Percentiles rank a stretch among this genome's conserved stretches.
Evolutionary conservation across 805 yeast genomes (phyloP).

Genomic region (Naumovozyma baii): DNA sequence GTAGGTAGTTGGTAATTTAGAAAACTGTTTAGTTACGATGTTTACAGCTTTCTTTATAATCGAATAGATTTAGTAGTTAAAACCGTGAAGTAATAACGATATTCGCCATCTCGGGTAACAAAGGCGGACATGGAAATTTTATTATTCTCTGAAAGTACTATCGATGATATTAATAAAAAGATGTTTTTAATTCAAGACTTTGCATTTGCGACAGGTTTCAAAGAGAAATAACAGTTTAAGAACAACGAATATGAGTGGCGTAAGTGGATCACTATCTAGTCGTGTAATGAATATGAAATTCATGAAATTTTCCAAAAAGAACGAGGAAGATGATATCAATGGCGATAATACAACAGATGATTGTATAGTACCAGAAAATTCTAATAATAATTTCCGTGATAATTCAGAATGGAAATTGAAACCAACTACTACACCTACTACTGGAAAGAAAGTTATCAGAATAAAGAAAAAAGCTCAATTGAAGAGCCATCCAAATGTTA

Average conservation of each 20-base stretch:
- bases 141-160: not conserved
- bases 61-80: too few species aligned
- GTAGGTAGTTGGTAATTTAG: too few species aligned
- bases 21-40: too few species aligned
- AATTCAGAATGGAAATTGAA: conserved; percentile 14
- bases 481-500: not conserved
- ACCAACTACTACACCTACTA: not conserved
- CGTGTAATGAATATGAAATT: conserved; percentile 81
- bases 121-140: not conserved
- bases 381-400: conserved; percentile 9
- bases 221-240: too few species aligned
- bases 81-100: too few species aligned
- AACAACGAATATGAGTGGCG: conserved; percentile 15
- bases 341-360: not conserved
- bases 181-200: too few species aligned
- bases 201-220: too few species aligned
- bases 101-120: not conserved
- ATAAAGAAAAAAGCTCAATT: conserved; percentile 1
- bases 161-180: too few species aligned
- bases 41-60: too few species aligned
- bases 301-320: conserved; percentile 40
- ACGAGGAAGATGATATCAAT: conserved; percentile 31
- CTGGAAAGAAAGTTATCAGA: conserved; percentile 1
- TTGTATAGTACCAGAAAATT: too few species aligned
- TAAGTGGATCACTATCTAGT: conserved; percentile 41